phyloP scores from a whole-genome alignment of 2,329 filamentous ascomycete species.

The Seiridium unicorne region DNA sequence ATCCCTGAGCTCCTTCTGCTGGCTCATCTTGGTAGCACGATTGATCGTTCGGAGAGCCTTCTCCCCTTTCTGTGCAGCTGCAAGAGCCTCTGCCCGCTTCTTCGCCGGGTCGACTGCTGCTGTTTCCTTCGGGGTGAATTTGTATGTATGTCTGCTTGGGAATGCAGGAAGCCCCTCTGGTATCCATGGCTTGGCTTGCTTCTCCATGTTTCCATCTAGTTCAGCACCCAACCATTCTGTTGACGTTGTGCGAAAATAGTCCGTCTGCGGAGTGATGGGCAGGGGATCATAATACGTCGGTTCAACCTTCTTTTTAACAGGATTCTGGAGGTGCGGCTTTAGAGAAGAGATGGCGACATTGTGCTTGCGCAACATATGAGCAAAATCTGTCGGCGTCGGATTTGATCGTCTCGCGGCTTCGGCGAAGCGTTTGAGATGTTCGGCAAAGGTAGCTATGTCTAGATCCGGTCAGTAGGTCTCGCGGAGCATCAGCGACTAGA shows the following conservation, averaged over 20 bases:
- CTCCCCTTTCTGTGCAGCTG: constrained; percentile 61
- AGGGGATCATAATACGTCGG: constrained; percentile 37
- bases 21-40: constrained; percentile 61
- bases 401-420: constrained; percentile 49
- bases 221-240: constrained; percentile 50
- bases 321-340: constrained; percentile 55
- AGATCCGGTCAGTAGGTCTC: constrained; percentile 16
- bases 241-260: constrained; percentile 34
- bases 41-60: constrained; percentile 59
- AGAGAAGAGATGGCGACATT: constrained; percentile 51
- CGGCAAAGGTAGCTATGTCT: constrained; percentile 51
- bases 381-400: constrained; percentile 57
- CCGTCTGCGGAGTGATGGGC: constrained; percentile 34
- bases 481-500: neutral
- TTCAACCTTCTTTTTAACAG: constrained; percentile 39
- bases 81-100: constrained; percentile 58
- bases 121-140: constrained; percentile 48
- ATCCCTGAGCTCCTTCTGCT: constrained; percentile 61
- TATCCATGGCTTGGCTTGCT: constrained; percentile 54
- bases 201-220: constrained; percentile 58
- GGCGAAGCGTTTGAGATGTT: constrained; percentile 45
- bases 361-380: constrained; percentile 48
- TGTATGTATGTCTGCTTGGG: constrained; percentile 64
- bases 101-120: constrained; percentile 48
- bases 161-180: constrained; percentile 59